phyloP scores from a whole-genome alignment of 2,329 filamentous ascomycete species.

The Mycosphaerella sp. region DNA sequence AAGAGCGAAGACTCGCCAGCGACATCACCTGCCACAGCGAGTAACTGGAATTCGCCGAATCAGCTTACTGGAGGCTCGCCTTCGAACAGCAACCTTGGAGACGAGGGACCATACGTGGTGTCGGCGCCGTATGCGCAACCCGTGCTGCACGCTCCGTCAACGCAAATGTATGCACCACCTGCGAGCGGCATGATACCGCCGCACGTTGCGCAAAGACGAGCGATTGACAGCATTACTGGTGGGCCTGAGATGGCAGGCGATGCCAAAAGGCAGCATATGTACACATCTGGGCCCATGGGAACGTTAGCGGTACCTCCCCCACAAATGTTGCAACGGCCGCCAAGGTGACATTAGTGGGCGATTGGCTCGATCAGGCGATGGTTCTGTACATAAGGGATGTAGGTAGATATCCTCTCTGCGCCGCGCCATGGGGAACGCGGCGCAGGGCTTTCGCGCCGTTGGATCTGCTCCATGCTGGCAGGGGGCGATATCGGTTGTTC shows the following conservation, averaged over 20 bases:
- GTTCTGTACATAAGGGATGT: constrained; percentile 20
- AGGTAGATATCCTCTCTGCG: constrained; percentile 7
- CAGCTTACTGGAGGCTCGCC: constrained; percentile 54
- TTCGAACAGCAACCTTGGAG: constrained; percentile 41
- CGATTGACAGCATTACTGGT: constrained; percentile 56
- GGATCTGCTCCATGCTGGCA: background rate
- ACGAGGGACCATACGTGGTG: constrained; percentile 42
- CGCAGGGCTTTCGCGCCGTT: background rate
- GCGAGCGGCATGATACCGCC: constrained; percentile 33
- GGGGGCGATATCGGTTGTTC: constrained; percentile 1
- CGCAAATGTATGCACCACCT: constrained; percentile 35
- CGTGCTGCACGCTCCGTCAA: constrained; percentile 10
- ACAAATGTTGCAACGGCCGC: constrained; percentile 19
- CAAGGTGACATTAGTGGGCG: constrained; percentile 13
- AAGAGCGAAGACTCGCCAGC: constrained; percentile 59
- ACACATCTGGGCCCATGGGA: constrained; percentile 38
- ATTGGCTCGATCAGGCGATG: background rate
- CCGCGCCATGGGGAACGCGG: background rate
- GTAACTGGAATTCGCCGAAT: constrained; percentile 58
- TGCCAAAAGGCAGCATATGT: constrained; percentile 55
- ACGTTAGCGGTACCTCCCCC: constrained; percentile 35
- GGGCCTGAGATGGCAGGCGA: constrained; percentile 46
- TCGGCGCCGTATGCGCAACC: constrained; percentile 38
- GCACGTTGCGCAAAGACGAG: constrained; percentile 46
- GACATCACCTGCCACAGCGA: constrained; percentile 54